Conservation (phyloP, 768 basidiomycete genomes). For the Suillus subluteus region DNA sequence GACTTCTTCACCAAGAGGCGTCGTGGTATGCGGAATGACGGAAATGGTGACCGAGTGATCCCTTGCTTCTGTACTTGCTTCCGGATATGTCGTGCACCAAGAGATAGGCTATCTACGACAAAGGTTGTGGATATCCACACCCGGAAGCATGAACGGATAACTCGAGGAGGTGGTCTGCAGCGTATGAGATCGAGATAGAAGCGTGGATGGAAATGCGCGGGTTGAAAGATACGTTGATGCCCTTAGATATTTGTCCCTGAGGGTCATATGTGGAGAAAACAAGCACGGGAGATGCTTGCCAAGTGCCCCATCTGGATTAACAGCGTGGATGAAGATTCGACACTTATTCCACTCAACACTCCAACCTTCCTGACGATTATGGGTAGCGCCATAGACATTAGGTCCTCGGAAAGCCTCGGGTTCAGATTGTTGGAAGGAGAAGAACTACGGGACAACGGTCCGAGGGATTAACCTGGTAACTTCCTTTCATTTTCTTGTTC, state of each 20-base stretch:
- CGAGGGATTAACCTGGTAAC: too few relatives aligned
- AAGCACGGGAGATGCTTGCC: slow-evolving; percentile 47
- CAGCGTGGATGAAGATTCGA: slow-evolving; percentile 38
- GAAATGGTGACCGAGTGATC: slow-evolving; percentile 55
- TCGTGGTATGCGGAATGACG: slow-evolving; percentile 56
- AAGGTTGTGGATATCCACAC: slow-evolving; percentile 88
- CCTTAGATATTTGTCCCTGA: slow-evolving; percentile 72
- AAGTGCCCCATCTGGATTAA: slow-evolving; percentile 55
- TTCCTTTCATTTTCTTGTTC: too few relatives aligned
- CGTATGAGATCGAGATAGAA: slow-evolving; percentile 63
- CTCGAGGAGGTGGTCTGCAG: slow-evolving; percentile 52
- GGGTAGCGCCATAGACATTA: slow-evolving; percentile 78
- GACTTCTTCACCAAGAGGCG: slow-evolving; percentile 55
- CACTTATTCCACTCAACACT: slow-evolving; percentile 64
- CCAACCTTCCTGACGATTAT: slow-evolving; percentile 68
- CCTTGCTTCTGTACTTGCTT: slow-evolving; percentile 18
- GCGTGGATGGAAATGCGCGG: slow-evolving; percentile 85
- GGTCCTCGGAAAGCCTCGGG: slow-evolving; percentile 71
- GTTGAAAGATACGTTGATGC: slow-evolving; percentile 83
- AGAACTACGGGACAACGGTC: too few relatives aligned
- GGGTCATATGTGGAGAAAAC: not conserved
- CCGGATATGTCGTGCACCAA: slow-evolving; percentile 65
- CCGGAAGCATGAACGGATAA: slow-evolving; percentile 83
- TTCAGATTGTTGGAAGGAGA: slow-evolving; percentile 42
- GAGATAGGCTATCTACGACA: slow-evolving; percentile 78